These are phyloP conservation scores for Tylopilus felleus DNA, from an alignment of 768 basidiomycete genomes.

Conservation along the genomic window DNA sequence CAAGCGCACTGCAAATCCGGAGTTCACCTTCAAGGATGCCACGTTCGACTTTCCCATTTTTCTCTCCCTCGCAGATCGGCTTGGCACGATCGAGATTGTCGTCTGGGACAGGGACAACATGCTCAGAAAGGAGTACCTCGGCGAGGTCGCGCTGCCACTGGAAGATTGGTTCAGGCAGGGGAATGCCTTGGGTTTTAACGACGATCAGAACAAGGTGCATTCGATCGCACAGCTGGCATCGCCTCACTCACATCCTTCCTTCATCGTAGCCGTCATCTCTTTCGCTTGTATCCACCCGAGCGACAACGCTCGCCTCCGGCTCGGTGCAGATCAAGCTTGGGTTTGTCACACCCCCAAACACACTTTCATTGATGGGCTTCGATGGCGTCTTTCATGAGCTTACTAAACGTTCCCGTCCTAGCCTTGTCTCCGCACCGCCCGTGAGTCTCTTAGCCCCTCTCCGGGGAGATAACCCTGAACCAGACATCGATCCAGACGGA, in stretches of 20 bases:
- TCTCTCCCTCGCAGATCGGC: conserved; percentile 64
- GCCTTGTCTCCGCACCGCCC: conserved; percentile 73
- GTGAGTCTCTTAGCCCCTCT: conserved; percentile 40
- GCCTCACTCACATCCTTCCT: not conserved
- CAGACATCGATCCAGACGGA: conserved; percentile 53
- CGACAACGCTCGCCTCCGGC: conserved; percentile 46
- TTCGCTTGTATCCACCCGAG: conserved; percentile 46
- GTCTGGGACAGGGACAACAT: conserved; percentile 93
- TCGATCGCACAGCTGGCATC: conserved; percentile 5
- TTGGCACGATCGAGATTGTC: conserved; percentile 78
- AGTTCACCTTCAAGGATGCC: conserved; percentile 62
- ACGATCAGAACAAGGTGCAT: conserved; percentile 65
- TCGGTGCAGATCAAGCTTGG: conserved; percentile 60
- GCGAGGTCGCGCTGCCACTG: conserved; percentile 76
- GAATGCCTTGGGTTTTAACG: conserved; percentile 49
- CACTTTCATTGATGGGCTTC: conserved; percentile 45
- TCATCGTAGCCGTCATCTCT: conserved; percentile 43
- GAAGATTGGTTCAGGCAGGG: conserved; percentile 71
- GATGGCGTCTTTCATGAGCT: conserved; percentile 63
- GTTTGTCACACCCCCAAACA: conserved; percentile 45
- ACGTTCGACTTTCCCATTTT: conserved; percentile 91
- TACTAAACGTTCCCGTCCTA: conserved; percentile 58
- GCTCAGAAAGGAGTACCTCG: conserved; percentile 85
- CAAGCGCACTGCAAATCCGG: conserved; percentile 70
- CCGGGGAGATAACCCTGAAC: not conserved